Evolutionary conservation across 176 grass and related monocot genomes (phyloP), one percentile per base, ranked within the genome.

Genomic region (Raddia distichophylla): DNA sequence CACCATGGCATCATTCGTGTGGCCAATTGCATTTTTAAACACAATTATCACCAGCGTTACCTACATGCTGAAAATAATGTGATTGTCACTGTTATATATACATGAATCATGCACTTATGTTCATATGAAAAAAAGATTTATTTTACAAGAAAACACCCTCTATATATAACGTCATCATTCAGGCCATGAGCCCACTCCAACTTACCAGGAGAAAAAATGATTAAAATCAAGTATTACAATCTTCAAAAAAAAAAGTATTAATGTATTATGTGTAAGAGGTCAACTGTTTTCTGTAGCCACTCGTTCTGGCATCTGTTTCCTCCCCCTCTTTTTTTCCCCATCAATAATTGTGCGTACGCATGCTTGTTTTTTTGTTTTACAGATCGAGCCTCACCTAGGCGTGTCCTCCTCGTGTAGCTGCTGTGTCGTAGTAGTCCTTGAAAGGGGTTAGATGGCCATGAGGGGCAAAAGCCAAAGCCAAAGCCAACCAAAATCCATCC

Each of bases 341-440:
- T 33, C 19, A 78, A 90, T 78, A 78, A 82, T 89, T 82, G 73
- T 56, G n/a, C n/a, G 45, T 44, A 44, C 37, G 37, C 37, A 82
- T 37, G 34, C 62, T 22, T 88, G 65, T 8, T 27, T 61, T 72
- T 83, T 35, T 8, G 18, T 61, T 72, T 83, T 35, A 66, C 87
- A 82, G 50, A 43, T 66, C 40, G 40, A 22, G 42, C 71, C 73
- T 72, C 65, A 58, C 57, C 79, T 35, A 37, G 74, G 13, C 15
- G 59, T 6, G 64, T 71, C 42, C 52, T 57, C 42, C 52, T 57
- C 37, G 20, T 59, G 80, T n/a, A 63, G 48, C 66, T 9, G 79
- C 27, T 65, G 7, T 18, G 35, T 5, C 13, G 64, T 27, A 40
- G 37, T 40, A 40, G 3, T 40, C 2, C 37, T 59, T 8, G 33